Conservation (phyloP, 306 rosid species). For the Macrotyloma uniflorum region DNA sequence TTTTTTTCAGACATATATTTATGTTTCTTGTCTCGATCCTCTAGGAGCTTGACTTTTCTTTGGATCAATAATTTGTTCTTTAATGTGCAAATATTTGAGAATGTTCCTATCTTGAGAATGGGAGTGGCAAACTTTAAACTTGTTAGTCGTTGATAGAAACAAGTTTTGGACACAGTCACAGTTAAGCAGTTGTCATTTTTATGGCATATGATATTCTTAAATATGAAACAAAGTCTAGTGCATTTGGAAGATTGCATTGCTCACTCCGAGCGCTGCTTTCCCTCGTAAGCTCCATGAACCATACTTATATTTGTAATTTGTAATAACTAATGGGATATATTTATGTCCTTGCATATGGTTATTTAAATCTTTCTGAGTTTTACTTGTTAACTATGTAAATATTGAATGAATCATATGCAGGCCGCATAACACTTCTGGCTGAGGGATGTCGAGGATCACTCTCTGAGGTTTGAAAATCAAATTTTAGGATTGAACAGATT, state of each 20-base stretch:
- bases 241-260: neutral
- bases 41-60: no score
- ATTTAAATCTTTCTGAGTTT: slow-evolving; percentile 21
- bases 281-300: neutral
- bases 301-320: neutral
- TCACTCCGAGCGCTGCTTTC: slow-evolving; percentile 16
- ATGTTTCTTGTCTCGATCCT: no score
- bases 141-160: slow-evolving; percentile 16
- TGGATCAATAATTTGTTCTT: no score
- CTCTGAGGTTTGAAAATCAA: slow-evolving; percentile 75
- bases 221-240: neutral
- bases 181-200: slow-evolving; percentile 15
- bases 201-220: neutral
- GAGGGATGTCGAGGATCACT: slow-evolving; percentile 98
- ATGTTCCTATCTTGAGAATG: neutral
- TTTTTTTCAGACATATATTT: slow-evolving; percentile 25
- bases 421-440: slow-evolving; percentile 74
- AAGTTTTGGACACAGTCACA: neutral
- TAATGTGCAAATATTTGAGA: slow-evolving; percentile 25
- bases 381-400: slow-evolving; percentile 19
- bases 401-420: slow-evolving; percentile 51
- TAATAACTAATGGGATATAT: slow-evolving; percentile 2
- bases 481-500: slow-evolving; percentile 31
- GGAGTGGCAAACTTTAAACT: neutral
- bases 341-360: slow-evolving; percentile 16